Evolutionary conservation across 1,284 basidiomycete genomes (phyloP).

Genomic region (Hymenochaete sp.): DNA sequence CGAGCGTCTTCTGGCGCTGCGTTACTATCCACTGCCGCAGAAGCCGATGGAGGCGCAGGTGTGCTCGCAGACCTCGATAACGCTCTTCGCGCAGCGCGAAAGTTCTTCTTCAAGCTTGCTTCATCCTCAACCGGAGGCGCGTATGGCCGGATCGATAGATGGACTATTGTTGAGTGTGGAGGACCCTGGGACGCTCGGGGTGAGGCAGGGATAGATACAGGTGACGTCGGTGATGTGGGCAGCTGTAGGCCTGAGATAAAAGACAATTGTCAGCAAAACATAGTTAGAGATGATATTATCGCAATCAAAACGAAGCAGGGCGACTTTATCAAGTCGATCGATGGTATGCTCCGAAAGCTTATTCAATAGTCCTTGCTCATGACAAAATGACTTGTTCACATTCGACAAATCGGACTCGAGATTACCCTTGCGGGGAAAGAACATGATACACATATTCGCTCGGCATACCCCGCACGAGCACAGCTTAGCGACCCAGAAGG

Average conservation of each 20-base stretch:
- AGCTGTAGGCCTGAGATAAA: conserved; percentile 12
- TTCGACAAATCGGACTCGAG: too few relatives aligned
- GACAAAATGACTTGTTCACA: too few relatives aligned
- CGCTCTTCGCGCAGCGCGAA: conserved; percentile 8
- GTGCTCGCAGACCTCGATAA: conserved; percentile 7
- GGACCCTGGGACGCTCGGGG: conserved; percentile 24
- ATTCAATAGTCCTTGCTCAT: too few relatives aligned
- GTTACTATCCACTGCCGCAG: not conserved
- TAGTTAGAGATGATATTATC: too few relatives aligned
- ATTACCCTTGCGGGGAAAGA: too few relatives aligned
- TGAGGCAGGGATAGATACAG: conserved; percentile 25
- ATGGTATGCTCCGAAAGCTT: too few relatives aligned
- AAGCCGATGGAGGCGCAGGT: not conserved
- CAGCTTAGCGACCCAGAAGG: too few relatives aligned
- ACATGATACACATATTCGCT: too few relatives aligned
- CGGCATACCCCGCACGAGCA: too few relatives aligned
- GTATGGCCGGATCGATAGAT: conserved; percentile 68
- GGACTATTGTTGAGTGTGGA: conserved; percentile 58
- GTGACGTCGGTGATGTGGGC: conserved; percentile 6
- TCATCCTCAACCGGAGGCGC: conserved; percentile 45
- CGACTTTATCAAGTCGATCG: too few relatives aligned
- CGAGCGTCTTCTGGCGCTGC: conserved; percentile 20
- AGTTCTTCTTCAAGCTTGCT: conserved; percentile 42
- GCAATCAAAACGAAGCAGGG: too few relatives aligned
- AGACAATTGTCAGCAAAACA: too few relatives aligned